Base-by-base conservation (phyloP, 805 yeast genomes). In the Ogataea philodendri region DNA sequence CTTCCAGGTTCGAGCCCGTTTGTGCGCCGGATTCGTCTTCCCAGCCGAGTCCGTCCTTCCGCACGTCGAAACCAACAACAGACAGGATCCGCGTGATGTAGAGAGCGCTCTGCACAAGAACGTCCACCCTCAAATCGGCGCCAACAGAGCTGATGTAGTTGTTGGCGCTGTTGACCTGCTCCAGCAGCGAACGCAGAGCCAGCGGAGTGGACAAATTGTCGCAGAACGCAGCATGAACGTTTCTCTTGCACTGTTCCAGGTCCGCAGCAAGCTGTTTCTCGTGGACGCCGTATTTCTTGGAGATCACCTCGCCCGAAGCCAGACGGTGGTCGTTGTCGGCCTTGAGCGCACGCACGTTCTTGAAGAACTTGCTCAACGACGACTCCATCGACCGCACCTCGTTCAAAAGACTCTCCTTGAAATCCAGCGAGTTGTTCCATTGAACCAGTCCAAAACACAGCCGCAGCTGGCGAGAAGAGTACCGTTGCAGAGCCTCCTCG, bases 341-440 rank as follows among this genome's bases (percentile, higher is more conserved):
- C 37, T 76, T 72, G 46, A 87, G 68, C 4, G 97, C 97, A 48
- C 95, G 74, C n/a, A 87, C 81, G 35, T 76, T 86, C 26, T 81
- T 78, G 71, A 93, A 93, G 57, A 84, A 90, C 57, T 88, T 93
- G 45, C 78, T 78, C 33, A 88, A 60, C 2, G 88, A 62, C 4
- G 82, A 66, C 63, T 93, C 97, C 27, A 76, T 65, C 2, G 89
- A 68, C 60, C 72, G 79, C 17, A 86, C 95, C 57, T 90, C 96
- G 37, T 69, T 65, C 37, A 87, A 62, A 38, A 93, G 67, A 30
- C 82, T 67, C 54, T 84, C 90, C 62, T 90, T 90, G 67, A 93
- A 93, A 59, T 93, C 99, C 31, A 93, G 66, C 45, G 87, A 93
- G 54, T 76, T 80, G 54, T 88, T 90, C 98, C 98, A 93, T 51